phyloP scores from a whole-genome alignment of 371 early-diverging fungal species.

The Choanephora cucurbitarum region DNA sequence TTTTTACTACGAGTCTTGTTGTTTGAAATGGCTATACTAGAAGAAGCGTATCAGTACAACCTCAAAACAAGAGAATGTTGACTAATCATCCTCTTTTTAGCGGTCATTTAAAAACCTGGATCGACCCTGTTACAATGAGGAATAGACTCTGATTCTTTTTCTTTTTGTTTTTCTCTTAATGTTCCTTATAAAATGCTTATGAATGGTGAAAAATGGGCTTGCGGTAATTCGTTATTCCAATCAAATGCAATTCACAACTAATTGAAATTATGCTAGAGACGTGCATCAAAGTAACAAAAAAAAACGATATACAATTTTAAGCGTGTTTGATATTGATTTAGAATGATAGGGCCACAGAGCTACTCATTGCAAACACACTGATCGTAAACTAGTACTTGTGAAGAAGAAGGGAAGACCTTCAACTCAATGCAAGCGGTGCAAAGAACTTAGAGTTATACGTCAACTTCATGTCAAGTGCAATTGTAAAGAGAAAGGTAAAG shows the following conservation, averaged over 20 bases:
- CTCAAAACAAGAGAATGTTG: no score
- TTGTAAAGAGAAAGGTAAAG: conserved; percentile 41
- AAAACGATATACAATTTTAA: not conserved
- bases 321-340: not conserved
- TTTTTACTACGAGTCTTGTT: no score
- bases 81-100: no score
- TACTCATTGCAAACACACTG: conserved; percentile 57
- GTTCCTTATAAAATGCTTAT: conserved; percentile 18
- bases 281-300: conserved; percentile 39
- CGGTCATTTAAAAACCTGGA: no score
- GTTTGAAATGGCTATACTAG: no score
- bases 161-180: not conserved
- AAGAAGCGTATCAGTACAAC: no score
- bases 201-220: conserved; percentile 33
- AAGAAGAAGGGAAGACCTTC: conserved; percentile 80
- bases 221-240: conserved; percentile 22
- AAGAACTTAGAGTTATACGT: conserved; percentile 68
- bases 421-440: conserved; percentile 78
- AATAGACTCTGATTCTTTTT: no score
- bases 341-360: conserved; percentile 65
- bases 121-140: no score
- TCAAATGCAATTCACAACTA: not conserved
- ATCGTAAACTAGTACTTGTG: conserved; percentile 68
- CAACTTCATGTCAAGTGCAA: conserved; percentile 78
- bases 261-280: conserved; percentile 28